Percentiles rank a stretch among this genome's conserved stretches.
phyloP scores from a whole-genome alignment of 1,284 basidiomycete species.

The Cryptococcus wingfieldii region DNA sequence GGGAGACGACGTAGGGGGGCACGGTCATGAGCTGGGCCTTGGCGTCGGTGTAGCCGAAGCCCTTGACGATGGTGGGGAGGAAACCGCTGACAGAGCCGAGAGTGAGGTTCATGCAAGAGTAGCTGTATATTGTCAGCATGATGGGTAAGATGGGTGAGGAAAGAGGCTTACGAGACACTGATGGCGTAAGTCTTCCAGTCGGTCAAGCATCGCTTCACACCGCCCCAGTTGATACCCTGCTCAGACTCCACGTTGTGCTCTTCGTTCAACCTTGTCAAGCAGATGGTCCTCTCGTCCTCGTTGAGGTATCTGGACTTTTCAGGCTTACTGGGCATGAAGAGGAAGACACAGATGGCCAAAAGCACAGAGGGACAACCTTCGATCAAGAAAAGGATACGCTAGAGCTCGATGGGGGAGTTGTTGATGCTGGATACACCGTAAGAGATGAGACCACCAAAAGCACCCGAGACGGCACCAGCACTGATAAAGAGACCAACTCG shows the following conservation, averaged over 20 bases:
- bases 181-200: slow-evolving; percentile 57
- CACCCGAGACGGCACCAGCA: slow-evolving; percentile 45
- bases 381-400: slow-evolving; percentile 51
- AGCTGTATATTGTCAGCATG: slow-evolving; percentile 60
- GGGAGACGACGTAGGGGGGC: slow-evolving; percentile 72
- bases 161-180: slow-evolving; percentile 60
- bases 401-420: slow-evolving; percentile 27
- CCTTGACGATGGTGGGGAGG: slow-evolving; percentile 72
- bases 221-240: slow-evolving; percentile 46
- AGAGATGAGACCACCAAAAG: slow-evolving; percentile 46
- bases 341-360: slow-evolving; percentile 62
- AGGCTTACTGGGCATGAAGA: slow-evolving; percentile 70
- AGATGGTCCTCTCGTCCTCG: slow-evolving; percentile 67
- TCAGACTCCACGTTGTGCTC: slow-evolving; percentile 59
- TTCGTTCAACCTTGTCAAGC: slow-evolving; percentile 68
- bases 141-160: neutral
- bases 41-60: slow-evolving; percentile 50
- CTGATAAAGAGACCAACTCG: slow-evolving; percentile 51
- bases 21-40: slow-evolving; percentile 61
- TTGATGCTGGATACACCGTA: slow-evolving; percentile 45
- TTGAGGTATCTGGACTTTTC: slow-evolving; percentile 67
- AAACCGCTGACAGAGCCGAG: slow-evolving; percentile 76
- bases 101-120: slow-evolving; percentile 73
- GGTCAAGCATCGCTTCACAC: slow-evolving; percentile 60
- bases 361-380: slow-evolving; percentile 59